These are phyloP conservation scores for Crithidia acanthocephali DNA, from an alignment of 208 protist species.

Conservation along the genomic window DNA sequence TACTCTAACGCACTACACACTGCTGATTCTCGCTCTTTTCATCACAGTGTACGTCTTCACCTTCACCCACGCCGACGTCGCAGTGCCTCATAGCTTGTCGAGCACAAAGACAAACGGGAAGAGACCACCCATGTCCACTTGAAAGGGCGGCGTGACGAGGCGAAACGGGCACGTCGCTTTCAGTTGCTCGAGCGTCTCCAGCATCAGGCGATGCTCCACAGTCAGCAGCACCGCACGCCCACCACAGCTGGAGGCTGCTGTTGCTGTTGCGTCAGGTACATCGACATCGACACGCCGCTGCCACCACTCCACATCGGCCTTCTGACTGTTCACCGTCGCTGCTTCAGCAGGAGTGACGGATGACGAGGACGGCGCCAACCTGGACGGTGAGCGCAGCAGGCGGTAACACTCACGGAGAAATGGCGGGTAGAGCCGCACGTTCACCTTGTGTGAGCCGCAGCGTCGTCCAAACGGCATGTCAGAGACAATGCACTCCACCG, in stretches of 20 bases:
- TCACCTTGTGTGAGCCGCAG: slow-evolving; percentile 59
- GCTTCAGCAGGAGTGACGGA: background rate
- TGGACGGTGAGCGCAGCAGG: slow-evolving; percentile 29
- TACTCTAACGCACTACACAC: too few relatives aligned
- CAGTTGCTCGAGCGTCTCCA: slow-evolving; percentile 33
- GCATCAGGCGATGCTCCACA: slow-evolving; percentile 50
- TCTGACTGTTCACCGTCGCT: background rate
- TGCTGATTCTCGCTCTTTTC: background rate
- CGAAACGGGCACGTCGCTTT: slow-evolving; percentile 33
- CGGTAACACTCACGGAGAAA: slow-evolving; percentile 55
- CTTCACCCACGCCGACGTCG: too few relatives aligned
- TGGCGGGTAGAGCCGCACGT: slow-evolving; percentile 50
- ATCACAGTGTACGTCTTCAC: too few relatives aligned
- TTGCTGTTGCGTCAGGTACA: background rate
- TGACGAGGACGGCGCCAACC: background rate
- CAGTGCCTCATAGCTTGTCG: slow-evolving; percentile 26
- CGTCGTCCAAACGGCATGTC: slow-evolving; percentile 74
- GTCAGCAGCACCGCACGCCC: slow-evolving; percentile 66
- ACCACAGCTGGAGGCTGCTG: background rate
- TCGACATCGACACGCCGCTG: background rate
- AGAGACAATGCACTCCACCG: slow-evolving; percentile 61
- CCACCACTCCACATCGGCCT: background rate
- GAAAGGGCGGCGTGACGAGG: slow-evolving; percentile 39
- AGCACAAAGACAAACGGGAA: slow-evolving; percentile 66
- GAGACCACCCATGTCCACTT: slow-evolving; percentile 53